Percentiles rank a stretch among this genome's conserved stretches.
These are phyloP conservation scores for Capsella rubella DNA, from an alignment of 441 rosid species.

Conservation along the genomic window DNA sequence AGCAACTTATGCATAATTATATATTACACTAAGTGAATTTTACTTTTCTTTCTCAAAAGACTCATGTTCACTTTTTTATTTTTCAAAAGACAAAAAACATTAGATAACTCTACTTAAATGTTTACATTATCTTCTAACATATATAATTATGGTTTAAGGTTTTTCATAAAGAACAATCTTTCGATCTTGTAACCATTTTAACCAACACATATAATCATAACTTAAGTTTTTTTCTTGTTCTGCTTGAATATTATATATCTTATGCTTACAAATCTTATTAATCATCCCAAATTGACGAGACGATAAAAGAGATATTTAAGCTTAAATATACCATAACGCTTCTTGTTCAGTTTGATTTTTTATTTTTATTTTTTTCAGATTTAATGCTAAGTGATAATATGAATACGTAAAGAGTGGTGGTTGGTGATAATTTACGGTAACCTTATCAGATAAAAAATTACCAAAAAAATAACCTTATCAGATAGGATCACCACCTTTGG, in stretches of 20 bases:
- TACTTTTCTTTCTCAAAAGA: constrained; percentile 23
- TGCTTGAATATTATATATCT: not conserved
- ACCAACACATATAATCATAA: constrained; percentile 20
- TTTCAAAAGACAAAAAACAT: not conserved
- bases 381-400: not conserved
- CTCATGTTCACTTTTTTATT: not conserved
- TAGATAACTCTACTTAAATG: constrained; percentile 3
- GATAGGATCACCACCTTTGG: constrained; percentile 23
- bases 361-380: too few species aligned
- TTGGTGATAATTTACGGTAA: constrained; percentile 22
- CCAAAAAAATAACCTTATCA: constrained; percentile 25
- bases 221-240: not conserved
- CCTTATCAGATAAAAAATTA: constrained; percentile 29
- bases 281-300: not conserved
- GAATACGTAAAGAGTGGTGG: constrained; percentile 13
- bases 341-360: too few species aligned
- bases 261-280: not conserved
- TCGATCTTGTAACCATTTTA: constrained; percentile 27
- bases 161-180: constrained; percentile 1
- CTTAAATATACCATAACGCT: not conserved
- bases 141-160: constrained; percentile 16
- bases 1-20: constrained; percentile 3
- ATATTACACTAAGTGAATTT: not conserved
- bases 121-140: constrained; percentile 30
- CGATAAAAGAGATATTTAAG: not conserved